These are phyloP conservation scores for Ceratocystis alfenasii DNA, from an alignment of 2,329 filamentous ascomycete genomes.

Conservation along the genomic window DNA sequence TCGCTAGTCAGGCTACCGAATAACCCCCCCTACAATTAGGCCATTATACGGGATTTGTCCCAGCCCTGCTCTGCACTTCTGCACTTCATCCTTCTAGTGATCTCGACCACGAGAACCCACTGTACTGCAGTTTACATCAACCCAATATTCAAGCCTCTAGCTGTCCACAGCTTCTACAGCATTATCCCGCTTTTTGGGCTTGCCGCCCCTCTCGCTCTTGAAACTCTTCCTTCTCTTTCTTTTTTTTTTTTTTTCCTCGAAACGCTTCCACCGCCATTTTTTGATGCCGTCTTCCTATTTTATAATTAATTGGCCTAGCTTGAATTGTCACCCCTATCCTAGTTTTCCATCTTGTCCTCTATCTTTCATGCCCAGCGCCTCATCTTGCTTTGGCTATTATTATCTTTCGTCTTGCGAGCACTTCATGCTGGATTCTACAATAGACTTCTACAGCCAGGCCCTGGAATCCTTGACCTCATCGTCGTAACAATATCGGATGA, in stretches of 20 bases:
- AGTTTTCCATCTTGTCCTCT: not conserved
- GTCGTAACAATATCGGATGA: not conserved
- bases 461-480: not conserved
- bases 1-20: too few species aligned
- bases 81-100: too few species aligned
- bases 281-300: not conserved
- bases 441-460: not conserved
- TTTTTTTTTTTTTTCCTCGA: not conserved
- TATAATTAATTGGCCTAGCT: not conserved
- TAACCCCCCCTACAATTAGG: too few species aligned
- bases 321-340: constrained; percentile 9
- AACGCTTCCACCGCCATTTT: not conserved
- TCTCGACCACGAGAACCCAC: too few species aligned
- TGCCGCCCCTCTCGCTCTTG: not conserved
- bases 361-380: not conserved
- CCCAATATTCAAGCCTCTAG: not conserved
- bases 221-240: not conserved
- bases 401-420: not conserved
- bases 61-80: too few species aligned
- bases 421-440: not conserved
- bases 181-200: not conserved
- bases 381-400: not conserved
- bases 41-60: too few species aligned
- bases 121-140: too few species aligned
- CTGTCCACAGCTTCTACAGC: not conserved